These are phyloP conservation scores for Marchantia polymorpha DNA, from an alignment of 225 moss, liverwort and hornwort genomes.

Conservation along the genomic window DNA sequence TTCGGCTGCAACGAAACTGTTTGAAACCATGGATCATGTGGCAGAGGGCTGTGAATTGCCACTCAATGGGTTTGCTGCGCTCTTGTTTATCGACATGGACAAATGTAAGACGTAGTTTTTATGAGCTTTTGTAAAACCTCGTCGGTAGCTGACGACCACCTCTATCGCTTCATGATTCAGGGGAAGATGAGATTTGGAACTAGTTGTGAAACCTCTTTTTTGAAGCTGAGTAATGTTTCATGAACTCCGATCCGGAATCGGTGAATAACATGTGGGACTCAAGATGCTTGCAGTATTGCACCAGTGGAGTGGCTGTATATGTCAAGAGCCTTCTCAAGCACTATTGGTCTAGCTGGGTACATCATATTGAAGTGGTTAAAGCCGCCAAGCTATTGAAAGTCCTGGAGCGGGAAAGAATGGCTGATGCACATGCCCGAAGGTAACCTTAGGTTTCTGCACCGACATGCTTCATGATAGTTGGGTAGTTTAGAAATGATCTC, in stretches of 20 bases:
- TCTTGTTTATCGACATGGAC: constrained; percentile 25
- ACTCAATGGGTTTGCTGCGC: constrained; percentile 2
- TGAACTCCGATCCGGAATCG: too few species aligned
- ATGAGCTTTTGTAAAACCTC: too few species aligned
- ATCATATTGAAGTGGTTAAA: constrained; percentile 11
- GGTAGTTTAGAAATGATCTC: too few species aligned
- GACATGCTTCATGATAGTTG: too few species aligned
- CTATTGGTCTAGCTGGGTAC: constrained; percentile 27
- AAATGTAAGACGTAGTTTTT: constrained; percentile 17
- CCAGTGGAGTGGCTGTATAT: constrained; percentile 12
- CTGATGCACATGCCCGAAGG: constrained; percentile 34
- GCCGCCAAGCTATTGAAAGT: constrained; percentile 22
- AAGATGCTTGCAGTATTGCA: constrained; percentile 23
- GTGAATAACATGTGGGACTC: background rate
- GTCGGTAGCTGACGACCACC: too few species aligned
- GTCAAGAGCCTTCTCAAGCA: constrained; percentile 11
- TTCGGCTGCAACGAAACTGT: constrained; percentile 17
- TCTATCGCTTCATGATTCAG: too few species aligned
- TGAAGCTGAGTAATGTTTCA: too few species aligned
- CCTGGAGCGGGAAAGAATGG: constrained; percentile 28
- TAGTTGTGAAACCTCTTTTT: too few species aligned
- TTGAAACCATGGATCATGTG: constrained; percentile 31
- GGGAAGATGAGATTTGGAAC: background rate
- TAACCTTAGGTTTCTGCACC: background rate
- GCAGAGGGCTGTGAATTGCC: constrained; percentile 21